Conservation (phyloP, 176 grass and related monocot species). For the Oryza glumipatula region DNA sequence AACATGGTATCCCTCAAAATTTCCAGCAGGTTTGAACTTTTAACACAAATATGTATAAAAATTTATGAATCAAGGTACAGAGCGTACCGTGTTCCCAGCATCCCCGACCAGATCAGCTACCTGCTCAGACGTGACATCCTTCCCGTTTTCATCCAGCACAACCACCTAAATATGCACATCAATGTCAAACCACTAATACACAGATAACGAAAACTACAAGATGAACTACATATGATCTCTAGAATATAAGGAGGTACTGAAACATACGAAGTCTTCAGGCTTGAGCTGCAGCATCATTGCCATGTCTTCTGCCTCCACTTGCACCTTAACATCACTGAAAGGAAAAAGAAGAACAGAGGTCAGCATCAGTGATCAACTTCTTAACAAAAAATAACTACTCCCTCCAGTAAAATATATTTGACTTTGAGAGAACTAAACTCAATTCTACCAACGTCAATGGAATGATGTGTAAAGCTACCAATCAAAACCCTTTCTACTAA, state of each 20-base stretch:
- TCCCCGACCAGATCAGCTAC: conserved; percentile 88
- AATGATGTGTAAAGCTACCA: neutral
- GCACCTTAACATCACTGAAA: conserved; percentile 71
- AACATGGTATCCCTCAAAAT: neutral
- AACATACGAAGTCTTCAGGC: conserved; percentile 82
- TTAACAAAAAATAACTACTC: neutral
- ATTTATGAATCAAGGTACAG: neutral
- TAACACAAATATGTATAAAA: neutral
- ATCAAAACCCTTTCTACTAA: neutral
- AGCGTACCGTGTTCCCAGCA: conserved; percentile 69
- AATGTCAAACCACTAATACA: conserved; percentile 9
- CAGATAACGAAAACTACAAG: neutral
- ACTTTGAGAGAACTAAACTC: too few species aligned
- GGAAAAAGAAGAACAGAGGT: neutral
- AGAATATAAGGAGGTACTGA: neutral
- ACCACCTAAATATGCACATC: conserved; percentile 56
- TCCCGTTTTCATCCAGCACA: conserved; percentile 80
- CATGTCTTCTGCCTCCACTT: conserved; percentile 81
- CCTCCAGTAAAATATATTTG: too few species aligned
- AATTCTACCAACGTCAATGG: neutral
- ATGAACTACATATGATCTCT: neutral
- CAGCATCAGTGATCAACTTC: neutral
- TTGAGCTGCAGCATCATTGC: conserved; percentile 78
- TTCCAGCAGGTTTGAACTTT: conserved; percentile 6
- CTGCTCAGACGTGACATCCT: conserved; percentile 76